phyloP scores from a whole-genome alignment of 345 rosid species.

The Trapa incisa region DNA sequence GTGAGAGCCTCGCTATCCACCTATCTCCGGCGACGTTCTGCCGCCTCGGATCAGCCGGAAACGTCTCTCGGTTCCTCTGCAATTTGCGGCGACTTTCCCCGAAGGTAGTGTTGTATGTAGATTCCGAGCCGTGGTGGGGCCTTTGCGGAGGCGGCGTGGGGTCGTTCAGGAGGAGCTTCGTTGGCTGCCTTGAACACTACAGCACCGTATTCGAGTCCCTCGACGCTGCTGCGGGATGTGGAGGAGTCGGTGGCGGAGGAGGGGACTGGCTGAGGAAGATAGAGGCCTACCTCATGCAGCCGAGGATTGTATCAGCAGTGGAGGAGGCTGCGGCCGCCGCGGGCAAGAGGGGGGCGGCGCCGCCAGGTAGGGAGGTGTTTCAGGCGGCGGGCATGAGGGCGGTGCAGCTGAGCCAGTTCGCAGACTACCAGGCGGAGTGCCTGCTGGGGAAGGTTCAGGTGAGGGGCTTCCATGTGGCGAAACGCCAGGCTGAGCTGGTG shows the following conservation, averaged over 20 bases:
- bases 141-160: constrained; percentile 32
- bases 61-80: constrained; percentile 30
- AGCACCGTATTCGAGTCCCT: neutral
- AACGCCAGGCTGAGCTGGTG: constrained; percentile 71
- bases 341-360: constrained; percentile 31
- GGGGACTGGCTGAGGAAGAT: constrained; percentile 33
- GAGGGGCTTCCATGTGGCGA: constrained; percentile 84
- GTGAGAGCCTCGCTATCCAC: constrained; percentile 53
- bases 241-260: neutral
- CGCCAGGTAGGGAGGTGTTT: constrained; percentile 71
- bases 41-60: constrained; percentile 31
- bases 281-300: constrained; percentile 44
- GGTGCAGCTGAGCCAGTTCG: constrained; percentile 68
- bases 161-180: constrained; percentile 67
- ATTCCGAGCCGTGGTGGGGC: constrained; percentile 34
- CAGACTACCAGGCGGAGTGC: constrained; percentile 70
- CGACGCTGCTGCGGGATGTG: neutral
- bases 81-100: constrained; percentile 51
- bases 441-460: constrained; percentile 63
- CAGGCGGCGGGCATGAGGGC: constrained; percentile 72
- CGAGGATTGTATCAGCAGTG: constrained; percentile 48
- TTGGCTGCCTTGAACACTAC: constrained; percentile 31
- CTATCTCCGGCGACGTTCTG: constrained; percentile 66
- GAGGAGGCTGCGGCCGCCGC: constrained; percentile 18
- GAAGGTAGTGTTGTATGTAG: constrained; percentile 52